Evolutionary conservation across 306 rosid genomes (phyloP).

Genomic region (Oemleria cerasiformis): DNA sequence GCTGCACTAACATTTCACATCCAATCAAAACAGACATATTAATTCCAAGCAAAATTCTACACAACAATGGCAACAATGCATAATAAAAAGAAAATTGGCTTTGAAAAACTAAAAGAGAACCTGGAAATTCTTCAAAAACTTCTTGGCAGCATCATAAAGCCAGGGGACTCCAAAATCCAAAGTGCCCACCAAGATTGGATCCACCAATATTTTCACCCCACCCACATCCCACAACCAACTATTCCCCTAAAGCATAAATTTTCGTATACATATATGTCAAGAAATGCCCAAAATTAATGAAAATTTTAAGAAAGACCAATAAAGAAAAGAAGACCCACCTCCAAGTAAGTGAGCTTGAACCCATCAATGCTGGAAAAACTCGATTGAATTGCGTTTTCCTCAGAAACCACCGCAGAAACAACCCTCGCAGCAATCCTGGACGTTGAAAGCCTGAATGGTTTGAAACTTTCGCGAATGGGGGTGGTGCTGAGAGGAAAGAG

Average conservation of each 20-base stretch:
- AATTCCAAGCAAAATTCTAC: no score
- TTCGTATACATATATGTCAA: constrained; percentile 12
- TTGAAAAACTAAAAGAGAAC: no score
- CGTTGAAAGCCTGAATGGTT: constrained; percentile 28
- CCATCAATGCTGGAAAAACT: constrained; percentile 45
- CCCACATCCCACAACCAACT: constrained; percentile 85
- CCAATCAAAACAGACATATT: constrained; percentile 1
- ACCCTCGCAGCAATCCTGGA: constrained; percentile 41
- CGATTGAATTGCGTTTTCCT: constrained; percentile 54
- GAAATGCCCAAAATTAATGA: constrained; percentile 11
- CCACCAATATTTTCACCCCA: constrained; percentile 69
- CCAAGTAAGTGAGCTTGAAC: constrained; percentile 80
- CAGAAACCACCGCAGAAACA: constrained; percentile 63
- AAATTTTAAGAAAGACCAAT: constrained; percentile 15
- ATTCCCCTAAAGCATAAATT: constrained; percentile 56
- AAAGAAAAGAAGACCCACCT: constrained; percentile 49
- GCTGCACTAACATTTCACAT: constrained; percentile 55
- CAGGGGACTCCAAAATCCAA: constrained; percentile 96
- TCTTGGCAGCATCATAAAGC: constrained; percentile 46
- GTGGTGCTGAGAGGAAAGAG: constrained; percentile 20
- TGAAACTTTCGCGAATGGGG: constrained; percentile 27
- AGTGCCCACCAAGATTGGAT: constrained; percentile 90
- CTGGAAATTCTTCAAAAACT: no score
- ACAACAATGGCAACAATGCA: no score
- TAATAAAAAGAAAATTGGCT: no score